Evolutionary conservation across 257 asterid genomes (phyloP), one percentile per base, ranked within the genome.

Genomic region (Solanum arcanum): DNA sequence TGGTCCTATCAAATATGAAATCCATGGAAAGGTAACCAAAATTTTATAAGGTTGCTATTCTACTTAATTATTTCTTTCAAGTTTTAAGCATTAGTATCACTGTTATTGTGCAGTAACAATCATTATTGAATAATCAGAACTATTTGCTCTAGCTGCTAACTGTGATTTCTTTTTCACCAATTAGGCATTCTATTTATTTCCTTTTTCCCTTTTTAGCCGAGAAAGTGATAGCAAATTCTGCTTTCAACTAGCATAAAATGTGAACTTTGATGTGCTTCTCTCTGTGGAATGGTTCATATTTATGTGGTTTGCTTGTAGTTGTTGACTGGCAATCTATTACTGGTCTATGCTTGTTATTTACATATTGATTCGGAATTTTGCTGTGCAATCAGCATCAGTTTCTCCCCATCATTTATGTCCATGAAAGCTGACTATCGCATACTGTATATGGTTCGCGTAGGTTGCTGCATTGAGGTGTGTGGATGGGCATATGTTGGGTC

Each of bases 401-500:
- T 13, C 8, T 49, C 23, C 31, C 47, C 37, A 41, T 72, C 41
- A 4, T 74, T 64, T 35, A 31, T 83, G 35, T 76, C 21, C 29
- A 37, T 56, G 68, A 83, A 29, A 25, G 64, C 56, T 29, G 60
- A 87, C 62, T 86, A 84, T 33, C 25, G 31, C 86, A 56, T 18
- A 44, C 42, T 60, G 1, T 85, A 47, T 31, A 5, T 74, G 88
- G 75, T 74, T 88, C 77, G 74, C 60, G 73, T 91, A 95, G 98
- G 98, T 94, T 83, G 99, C 98, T 18, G 94, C 99, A 3, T 59
- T 97, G 94, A 94, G 93, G 92, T 95, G 95, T 90, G 87, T 87
- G 41, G 98, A 94, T 89, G 98, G 98, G 60, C 98, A 97, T 47
- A 92, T 93, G 69, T 77, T 97, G 83, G 99, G 99, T 86, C 98